A percentile compares a stretch with the other conserved stretches of the same genome.
These are phyloP conservation scores for Neurospora pannonica DNA, from an alignment of 495 filamentous ascomycete species.

Conservation along the genomic window DNA sequence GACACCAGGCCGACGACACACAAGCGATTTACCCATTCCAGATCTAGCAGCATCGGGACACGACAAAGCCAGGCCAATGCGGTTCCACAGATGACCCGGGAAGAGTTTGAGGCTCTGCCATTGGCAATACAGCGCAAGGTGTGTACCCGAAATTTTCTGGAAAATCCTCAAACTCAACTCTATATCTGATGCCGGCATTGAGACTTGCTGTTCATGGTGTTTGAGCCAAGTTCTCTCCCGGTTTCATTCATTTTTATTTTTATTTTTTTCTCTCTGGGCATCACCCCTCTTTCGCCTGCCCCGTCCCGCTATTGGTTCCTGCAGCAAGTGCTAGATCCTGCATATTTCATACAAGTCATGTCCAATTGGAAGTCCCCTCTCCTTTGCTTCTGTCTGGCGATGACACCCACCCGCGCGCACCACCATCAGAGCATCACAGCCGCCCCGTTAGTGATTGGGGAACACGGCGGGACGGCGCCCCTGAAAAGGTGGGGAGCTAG, in stretches of 20 bases:
- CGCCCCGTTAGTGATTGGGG: background rate
- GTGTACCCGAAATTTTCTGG: slow-evolving; percentile 15
- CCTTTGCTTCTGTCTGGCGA: slow-evolving; percentile 8
- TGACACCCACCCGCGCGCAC: slow-evolving; percentile 4
- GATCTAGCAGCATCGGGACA: slow-evolving; percentile 16
- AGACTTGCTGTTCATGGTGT: background rate
- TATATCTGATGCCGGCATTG: background rate
- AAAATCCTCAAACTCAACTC: background rate
- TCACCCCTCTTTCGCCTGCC: background rate
- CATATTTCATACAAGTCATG: slow-evolving; percentile 16
- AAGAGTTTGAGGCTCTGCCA: slow-evolving; percentile 43
- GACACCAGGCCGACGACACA: slow-evolving; percentile 14
- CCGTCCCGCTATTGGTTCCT: slow-evolving; percentile 14
- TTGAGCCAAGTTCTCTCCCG: background rate
- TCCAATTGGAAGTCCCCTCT: slow-evolving; percentile 12
- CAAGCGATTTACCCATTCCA: slow-evolving; percentile 14
- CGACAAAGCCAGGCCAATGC: slow-evolving; percentile 12
- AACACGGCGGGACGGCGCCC: background rate
- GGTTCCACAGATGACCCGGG: slow-evolving; percentile 25
- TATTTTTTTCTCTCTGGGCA: background rate
- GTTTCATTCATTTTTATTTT: background rate
- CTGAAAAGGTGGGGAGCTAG: background rate
- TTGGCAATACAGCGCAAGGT: slow-evolving; percentile 49
- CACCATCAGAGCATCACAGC: background rate
- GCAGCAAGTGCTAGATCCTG: slow-evolving; percentile 15